phyloP scores from a whole-genome alignment of 257 asterid genomes.

The Rehmannia glutinosa region DNA sequence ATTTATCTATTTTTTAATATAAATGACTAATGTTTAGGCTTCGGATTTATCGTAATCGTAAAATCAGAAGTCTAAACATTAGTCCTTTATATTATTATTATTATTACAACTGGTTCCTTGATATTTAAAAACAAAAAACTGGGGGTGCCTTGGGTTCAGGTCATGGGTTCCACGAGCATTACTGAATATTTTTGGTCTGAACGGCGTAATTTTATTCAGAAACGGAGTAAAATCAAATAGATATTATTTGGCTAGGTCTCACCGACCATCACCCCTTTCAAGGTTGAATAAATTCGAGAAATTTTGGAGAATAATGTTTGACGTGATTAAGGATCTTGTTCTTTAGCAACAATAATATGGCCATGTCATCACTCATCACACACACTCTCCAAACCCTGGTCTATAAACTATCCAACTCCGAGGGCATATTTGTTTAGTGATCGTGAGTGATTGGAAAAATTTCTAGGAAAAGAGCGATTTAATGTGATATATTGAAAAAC shows the following conservation, averaged over 20 bases:
- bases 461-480: too few relatives aligned
- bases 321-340: constrained; percentile 32
- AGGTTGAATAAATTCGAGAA: constrained; percentile 18
- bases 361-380: background rate
- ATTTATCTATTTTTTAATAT: too few relatives aligned
- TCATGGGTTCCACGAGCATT: constrained; percentile 38
- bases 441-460: too few relatives aligned
- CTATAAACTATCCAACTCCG: too few relatives aligned
- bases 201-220: background rate
- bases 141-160: background rate
- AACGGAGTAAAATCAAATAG: background rate
- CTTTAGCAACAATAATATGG: constrained; percentile 3
- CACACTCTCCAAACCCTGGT: background rate
- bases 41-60: too few relatives aligned
- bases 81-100: too few relatives aligned
- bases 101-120: too few relatives aligned
- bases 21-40: too few relatives aligned
- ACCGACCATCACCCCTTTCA: constrained; percentile 26
- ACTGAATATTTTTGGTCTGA: constrained; percentile 22
- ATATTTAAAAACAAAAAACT: too few relatives aligned
- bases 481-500: too few relatives aligned
- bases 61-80: too few relatives aligned
- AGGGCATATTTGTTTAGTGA: too few relatives aligned
- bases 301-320: background rate
- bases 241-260: background rate